Conservation (phyloP, 106 monocot genomes). For the Phalaenopsis aphrodite region DNA sequence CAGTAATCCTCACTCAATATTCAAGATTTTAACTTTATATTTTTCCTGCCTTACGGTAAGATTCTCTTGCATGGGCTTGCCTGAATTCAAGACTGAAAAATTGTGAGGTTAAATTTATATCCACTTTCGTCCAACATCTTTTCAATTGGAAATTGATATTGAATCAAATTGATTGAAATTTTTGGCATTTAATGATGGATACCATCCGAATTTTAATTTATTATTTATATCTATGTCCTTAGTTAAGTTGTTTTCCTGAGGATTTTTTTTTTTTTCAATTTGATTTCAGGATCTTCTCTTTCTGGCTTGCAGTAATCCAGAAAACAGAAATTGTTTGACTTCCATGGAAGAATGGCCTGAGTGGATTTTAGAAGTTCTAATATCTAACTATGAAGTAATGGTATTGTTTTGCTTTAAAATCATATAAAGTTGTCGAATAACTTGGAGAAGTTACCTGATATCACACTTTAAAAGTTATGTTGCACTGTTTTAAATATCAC, state of each 20-base stretch:
- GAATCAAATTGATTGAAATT: not conserved
- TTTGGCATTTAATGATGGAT: not conserved
- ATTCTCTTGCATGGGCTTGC: not conserved
- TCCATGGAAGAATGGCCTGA: conserved; percentile 97
- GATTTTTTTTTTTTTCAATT: conserved; percentile 37
- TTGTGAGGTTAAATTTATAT: not conserved
- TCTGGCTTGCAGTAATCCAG: conserved; percentile 99
- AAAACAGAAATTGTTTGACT: conserved; percentile 75
- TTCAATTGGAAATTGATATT: not conserved
- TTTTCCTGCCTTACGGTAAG: not conserved
- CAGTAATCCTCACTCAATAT: not conserved
- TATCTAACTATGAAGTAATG: conserved; percentile 87
- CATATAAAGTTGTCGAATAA: not conserved
- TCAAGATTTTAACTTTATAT: not conserved
- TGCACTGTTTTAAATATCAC: not conserved
- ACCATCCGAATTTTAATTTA: not conserved
- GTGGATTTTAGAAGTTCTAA: conserved; percentile 95
- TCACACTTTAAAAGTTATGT: not conserved
- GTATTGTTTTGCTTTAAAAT: not conserved
- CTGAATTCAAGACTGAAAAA: not conserved
- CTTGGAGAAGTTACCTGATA: not conserved
- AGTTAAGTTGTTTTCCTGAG: conserved; percentile 14
- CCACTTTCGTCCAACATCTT: not conserved
- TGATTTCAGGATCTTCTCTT: conserved; percentile 99
- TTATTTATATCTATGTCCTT: not conserved